Percentiles rank a stretch among this genome's conserved stretches.
Evolutionary conservation across 2,329 filamentous ascomycete genomes (phyloP).

Genomic region (Pestalotiopsis sp.): DNA sequence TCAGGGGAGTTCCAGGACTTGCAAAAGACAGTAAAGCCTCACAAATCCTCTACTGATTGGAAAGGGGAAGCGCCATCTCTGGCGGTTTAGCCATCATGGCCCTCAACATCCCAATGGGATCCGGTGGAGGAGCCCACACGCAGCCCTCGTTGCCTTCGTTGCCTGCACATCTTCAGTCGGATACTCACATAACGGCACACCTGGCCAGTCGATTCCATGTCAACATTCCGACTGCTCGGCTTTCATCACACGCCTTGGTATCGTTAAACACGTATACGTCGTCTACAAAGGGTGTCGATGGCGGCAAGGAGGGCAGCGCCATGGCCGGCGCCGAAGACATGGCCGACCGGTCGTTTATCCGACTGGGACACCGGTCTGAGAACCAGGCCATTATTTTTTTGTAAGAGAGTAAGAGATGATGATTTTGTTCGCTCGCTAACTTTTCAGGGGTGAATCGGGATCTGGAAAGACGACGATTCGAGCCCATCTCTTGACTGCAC

Average conservation of each 20-base stretch:
- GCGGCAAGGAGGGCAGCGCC: constrained; percentile 86
- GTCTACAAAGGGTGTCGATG: constrained; percentile 86
- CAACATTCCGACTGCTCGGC: constrained; percentile 80
- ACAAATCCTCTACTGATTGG: too few relatives aligned
- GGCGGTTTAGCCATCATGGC: constrained; percentile 55
- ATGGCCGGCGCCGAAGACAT: constrained; percentile 92
- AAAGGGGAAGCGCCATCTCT: constrained; percentile 26
- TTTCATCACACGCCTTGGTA: constrained; percentile 91
- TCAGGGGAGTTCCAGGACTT: background rate
- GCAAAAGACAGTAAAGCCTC: too few relatives aligned
- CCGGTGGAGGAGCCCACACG: constrained; percentile 67
- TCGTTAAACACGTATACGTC: constrained; percentile 94
- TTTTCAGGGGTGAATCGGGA: constrained; percentile 84
- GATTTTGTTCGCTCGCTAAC: too few relatives aligned
- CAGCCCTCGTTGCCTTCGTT: constrained; percentile 88
- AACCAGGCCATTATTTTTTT: constrained; percentile 93
- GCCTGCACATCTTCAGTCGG: constrained; percentile 79
- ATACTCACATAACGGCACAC: constrained; percentile 79
- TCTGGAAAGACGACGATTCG: constrained; percentile 95
- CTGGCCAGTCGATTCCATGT: constrained; percentile 91
- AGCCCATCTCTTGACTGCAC: constrained; percentile 81
- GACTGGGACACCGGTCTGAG: constrained; percentile 85
- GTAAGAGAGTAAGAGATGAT: too few relatives aligned
- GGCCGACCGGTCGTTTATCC: constrained; percentile 81
- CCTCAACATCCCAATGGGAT: constrained; percentile 57